These are phyloP conservation scores for Sarocladium brachiariae DNA, from an alignment of 2,329 filamentous ascomycete species.

Conservation along the genomic window DNA sequence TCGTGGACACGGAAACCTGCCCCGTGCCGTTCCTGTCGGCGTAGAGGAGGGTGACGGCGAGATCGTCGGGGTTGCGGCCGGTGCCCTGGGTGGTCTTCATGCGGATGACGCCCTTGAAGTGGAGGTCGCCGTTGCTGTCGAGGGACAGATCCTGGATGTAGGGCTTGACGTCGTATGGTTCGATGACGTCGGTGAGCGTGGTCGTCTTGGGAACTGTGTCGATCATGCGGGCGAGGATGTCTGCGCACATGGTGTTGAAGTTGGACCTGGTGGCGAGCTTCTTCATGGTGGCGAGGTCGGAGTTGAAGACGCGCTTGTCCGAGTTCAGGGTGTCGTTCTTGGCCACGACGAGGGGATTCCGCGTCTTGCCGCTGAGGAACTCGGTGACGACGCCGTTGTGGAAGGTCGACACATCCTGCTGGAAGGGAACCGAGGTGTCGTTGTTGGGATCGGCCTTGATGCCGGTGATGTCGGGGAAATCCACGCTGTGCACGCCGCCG, in stretches of 20 bases:
- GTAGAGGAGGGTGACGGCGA: constrained; percentile 16
- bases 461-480: constrained; percentile 30
- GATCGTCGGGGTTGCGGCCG: constrained; percentile 16
- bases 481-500: constrained; percentile 36
- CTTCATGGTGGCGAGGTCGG: constrained; percentile 33
- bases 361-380: constrained; percentile 32
- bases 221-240: constrained; percentile 25
- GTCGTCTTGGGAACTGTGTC: constrained; percentile 24
- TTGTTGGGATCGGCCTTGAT: constrained; percentile 19
- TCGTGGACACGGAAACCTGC: constrained; percentile 8
- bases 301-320: constrained; percentile 34
- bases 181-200: constrained; percentile 21
- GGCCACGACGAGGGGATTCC: constrained; percentile 33
- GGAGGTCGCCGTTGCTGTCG: constrained; percentile 18
- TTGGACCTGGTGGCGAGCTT: constrained; percentile 27
- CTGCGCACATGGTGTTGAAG: constrained; percentile 27
- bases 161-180: constrained; percentile 22
- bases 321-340: constrained; percentile 30
- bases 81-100: constrained; percentile 16
- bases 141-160: constrained; percentile 20
- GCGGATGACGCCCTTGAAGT: constrained; percentile 21
- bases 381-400: constrained; percentile 36
- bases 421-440: constrained; percentile 28
- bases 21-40: constrained; percentile 16
- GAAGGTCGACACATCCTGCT: constrained; percentile 24